Evolutionary conservation across 2,329 filamentous ascomycete genomes (phyloP).

Genomic region (Fusarium guadeloupense): DNA sequence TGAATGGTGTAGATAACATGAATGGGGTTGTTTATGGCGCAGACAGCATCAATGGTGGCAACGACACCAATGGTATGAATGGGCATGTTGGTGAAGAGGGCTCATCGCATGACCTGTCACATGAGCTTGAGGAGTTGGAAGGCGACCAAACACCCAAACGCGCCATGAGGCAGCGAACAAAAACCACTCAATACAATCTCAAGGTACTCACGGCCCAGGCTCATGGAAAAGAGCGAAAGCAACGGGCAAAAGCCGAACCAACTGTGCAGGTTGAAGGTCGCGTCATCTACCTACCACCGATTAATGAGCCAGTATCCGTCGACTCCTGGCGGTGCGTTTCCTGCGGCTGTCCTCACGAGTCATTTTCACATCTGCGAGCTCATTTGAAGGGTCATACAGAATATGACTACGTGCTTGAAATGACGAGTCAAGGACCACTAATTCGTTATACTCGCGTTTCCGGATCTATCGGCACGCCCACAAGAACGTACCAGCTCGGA

Average conservation of each 20-base stretch:
- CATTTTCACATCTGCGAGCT: constrained; percentile 57
- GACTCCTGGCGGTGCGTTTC: constrained; percentile 61
- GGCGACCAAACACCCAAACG: constrained; percentile 62
- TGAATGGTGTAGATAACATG: constrained; percentile 19
- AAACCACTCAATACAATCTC: constrained; percentile 66
- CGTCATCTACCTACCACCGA: constrained; percentile 57
- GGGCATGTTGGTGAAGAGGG: constrained; percentile 44
- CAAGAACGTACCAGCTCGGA: constrained; percentile 55
- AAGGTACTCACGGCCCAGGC: constrained; percentile 67
- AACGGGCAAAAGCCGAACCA: constrained; percentile 43
- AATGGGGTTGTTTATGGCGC: constrained; percentile 8
- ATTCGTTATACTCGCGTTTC: constrained; percentile 52
- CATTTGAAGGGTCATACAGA: constrained; percentile 61
- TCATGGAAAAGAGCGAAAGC: constrained; percentile 61
- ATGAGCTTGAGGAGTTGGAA: constrained; percentile 57
- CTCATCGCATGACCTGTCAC: constrained; percentile 47
- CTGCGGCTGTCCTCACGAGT: constrained; percentile 59
- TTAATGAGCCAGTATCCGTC: constrained; percentile 56
- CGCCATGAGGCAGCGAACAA: constrained; percentile 58
- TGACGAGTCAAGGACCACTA: constrained; percentile 49
- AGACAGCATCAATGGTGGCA: constrained; percentile 4
- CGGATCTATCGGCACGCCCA: constrained; percentile 43
- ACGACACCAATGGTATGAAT: constrained; percentile 22
- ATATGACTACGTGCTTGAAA: constrained; percentile 55
- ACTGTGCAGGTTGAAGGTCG: constrained; percentile 50